Conservation (phyloP, 1,284 basidiomycete species). For the Meira miltonrushii region DNA sequence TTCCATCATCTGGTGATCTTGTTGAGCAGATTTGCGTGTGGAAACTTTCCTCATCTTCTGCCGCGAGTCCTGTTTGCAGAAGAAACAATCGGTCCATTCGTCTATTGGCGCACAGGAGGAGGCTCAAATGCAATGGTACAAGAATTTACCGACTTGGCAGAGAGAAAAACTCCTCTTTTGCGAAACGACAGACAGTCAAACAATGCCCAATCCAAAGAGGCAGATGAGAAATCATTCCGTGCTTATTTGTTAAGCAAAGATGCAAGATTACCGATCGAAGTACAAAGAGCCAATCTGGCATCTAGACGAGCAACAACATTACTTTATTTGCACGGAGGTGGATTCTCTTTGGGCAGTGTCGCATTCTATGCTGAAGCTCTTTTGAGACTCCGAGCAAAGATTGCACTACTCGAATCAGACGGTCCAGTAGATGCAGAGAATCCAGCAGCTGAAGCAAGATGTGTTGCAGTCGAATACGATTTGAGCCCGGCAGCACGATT, state of each 20-base stretch:
- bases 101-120: conserved; percentile 49
- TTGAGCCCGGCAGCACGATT: conserved; percentile 41
- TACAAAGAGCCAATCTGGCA: conserved; percentile 9
- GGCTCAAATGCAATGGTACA: conserved; percentile 31
- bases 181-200: conserved; percentile 3
- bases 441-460: conserved; percentile 16
- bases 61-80: conserved; percentile 46
- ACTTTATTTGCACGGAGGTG: conserved; percentile 49
- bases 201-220: conserved; percentile 7
- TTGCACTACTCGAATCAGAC: conserved; percentile 10
- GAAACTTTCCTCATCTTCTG: conserved; percentile 44
- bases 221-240: conserved; percentile 24
- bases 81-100: conserved; percentile 47
- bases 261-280: conserved; percentile 11
- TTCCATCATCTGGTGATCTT: conserved; percentile 45
- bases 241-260: conserved; percentile 46
- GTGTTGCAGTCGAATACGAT: conserved; percentile 50
- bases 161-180: background rate
- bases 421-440: background rate
- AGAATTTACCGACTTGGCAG: conserved; percentile 24
- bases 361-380: conserved; percentile 51
- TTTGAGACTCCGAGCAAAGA: conserved; percentile 31
- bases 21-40: conserved; percentile 41
- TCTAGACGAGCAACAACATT: conserved; percentile 33
- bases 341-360: conserved; percentile 49